Evolutionary conservation across 345 rosid genomes (phyloP).

Genomic region (Citrus cavaleriei): DNA sequence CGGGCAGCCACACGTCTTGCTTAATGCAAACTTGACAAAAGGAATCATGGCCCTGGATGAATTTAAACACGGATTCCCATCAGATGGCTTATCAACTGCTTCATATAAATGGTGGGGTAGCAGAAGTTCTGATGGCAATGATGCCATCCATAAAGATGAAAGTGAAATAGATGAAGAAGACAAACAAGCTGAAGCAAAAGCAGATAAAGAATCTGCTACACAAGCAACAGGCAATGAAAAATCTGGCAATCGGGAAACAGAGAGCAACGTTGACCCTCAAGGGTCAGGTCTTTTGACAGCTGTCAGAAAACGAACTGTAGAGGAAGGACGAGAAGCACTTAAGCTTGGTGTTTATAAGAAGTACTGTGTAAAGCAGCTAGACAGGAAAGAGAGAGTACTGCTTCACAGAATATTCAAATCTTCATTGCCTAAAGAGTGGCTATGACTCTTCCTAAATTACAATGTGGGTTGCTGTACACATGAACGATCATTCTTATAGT

Average conservation of each 20-base stretch:
- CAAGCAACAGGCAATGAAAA: constrained; percentile 7
- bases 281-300: constrained; percentile 36
- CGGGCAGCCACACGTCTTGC: constrained; percentile 14
- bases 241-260: constrained; percentile 23
- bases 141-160: constrained; percentile 9
- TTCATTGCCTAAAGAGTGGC: constrained; percentile 47
- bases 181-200: constrained; percentile 17
- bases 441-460: constrained; percentile 9
- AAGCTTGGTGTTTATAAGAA: constrained; percentile 38
- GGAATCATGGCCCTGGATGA: constrained; percentile 47
- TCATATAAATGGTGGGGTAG: constrained; percentile 75
- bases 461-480: background rate
- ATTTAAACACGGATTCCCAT: constrained; percentile 72
- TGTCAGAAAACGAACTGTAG: constrained; percentile 39
- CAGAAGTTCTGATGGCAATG: constrained; percentile 23
- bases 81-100: constrained; percentile 45
- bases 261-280: constrained; percentile 11
- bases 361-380: constrained; percentile 26
- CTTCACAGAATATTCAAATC: constrained; percentile 46
- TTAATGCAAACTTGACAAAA: constrained; percentile 23
- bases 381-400: constrained; percentile 40
- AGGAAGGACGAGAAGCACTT: constrained; percentile 51
- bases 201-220: background rate
- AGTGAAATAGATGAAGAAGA: constrained; percentile 27
- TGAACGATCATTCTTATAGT: background rate